phyloP scores from a whole-genome alignment of 2,329 filamentous ascomycete genomes.

The Exophiala lecanii-corni region DNA sequence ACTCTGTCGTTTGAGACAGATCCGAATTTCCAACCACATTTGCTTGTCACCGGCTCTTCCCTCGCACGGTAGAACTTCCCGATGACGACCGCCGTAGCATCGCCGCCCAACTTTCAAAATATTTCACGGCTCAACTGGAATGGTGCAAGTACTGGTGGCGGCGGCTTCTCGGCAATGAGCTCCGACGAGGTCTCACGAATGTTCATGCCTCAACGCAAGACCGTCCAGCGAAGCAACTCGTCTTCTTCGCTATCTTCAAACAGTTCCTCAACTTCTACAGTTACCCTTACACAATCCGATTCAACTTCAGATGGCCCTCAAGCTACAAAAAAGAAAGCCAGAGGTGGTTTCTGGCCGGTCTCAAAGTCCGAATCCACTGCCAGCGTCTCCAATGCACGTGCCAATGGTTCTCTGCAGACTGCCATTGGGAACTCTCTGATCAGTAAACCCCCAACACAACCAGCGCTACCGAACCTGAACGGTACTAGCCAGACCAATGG shows the following conservation, averaged over 20 bases:
- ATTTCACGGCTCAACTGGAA: slow-evolving; percentile 59
- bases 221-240: slow-evolving; percentile 79
- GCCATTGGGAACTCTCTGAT: slow-evolving; percentile 18
- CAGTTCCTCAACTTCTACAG: slow-evolving; percentile 51
- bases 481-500: slow-evolving; percentile 61
- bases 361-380: slow-evolving; percentile 63
- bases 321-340: slow-evolving; percentile 43
- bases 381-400: slow-evolving; percentile 57
- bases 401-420: slow-evolving; percentile 53
- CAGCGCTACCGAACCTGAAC: slow-evolving; percentile 66
- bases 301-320: slow-evolving; percentile 36
- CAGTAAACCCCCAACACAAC: slow-evolving; percentile 27
- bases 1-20: too few relatives aligned
- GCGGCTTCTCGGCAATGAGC: slow-evolving; percentile 66
- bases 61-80: slow-evolving; percentile 10
- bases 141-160: slow-evolving; percentile 54
- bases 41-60: slow-evolving; percentile 1
- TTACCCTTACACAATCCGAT: slow-evolving; percentile 25
- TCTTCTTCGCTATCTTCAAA: slow-evolving; percentile 72
- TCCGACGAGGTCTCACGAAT: slow-evolving; percentile 80
- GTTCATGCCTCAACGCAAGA: slow-evolving; percentile 78
- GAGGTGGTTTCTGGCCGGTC: slow-evolving; percentile 57
- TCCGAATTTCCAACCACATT: too few relatives aligned
- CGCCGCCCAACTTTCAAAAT: slow-evolving; percentile 60
- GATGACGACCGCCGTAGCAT: slow-evolving; percentile 63